phyloP scores from a whole-genome alignment of 2,329 filamentous ascomycete genomes.

The Trichoderma semiorbis region DNA sequence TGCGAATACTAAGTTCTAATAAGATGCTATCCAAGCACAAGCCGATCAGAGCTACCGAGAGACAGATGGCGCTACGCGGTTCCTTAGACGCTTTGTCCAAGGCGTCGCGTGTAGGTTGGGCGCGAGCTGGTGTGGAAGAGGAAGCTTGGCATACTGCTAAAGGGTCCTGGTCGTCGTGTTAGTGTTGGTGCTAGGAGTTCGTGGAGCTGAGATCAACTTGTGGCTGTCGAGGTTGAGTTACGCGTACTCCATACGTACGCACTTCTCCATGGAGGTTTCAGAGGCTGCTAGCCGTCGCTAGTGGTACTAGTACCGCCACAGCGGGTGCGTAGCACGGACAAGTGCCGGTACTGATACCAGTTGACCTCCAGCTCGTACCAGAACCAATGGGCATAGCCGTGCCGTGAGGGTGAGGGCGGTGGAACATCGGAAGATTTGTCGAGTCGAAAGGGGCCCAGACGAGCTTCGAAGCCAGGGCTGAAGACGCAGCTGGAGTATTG shows the following conservation, averaged over 20 bases:
- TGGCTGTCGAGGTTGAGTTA: neutral
- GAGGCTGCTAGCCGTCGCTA: neutral
- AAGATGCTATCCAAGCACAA: neutral
- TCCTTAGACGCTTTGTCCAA: neutral
- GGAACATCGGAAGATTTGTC: neutral
- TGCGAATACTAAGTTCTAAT: neutral
- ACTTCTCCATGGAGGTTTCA: neutral
- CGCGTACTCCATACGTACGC: neutral
- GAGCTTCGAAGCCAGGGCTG: slow-evolving; percentile 10
- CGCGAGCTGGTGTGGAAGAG: neutral
- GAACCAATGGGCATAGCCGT: neutral
- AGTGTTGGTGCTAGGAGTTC: neutral
- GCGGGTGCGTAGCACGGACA: neutral
- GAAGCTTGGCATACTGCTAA: neutral
- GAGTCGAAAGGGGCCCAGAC: neutral
- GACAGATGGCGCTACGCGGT: slow-evolving; percentile 7
- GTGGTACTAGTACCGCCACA: neutral
- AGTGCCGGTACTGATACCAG: neutral
- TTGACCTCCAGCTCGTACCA: no score
- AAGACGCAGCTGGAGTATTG: neutral
- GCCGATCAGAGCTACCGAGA: slow-evolving; percentile 11
- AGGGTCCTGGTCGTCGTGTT: neutral
- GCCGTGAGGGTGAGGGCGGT: neutral
- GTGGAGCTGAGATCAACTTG: neutral
- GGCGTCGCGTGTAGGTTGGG: neutral